Evolutionary conservation across 352 stramenopile genomes (phyloP).

Genomic region (Globisporangium viniferum): DNA sequence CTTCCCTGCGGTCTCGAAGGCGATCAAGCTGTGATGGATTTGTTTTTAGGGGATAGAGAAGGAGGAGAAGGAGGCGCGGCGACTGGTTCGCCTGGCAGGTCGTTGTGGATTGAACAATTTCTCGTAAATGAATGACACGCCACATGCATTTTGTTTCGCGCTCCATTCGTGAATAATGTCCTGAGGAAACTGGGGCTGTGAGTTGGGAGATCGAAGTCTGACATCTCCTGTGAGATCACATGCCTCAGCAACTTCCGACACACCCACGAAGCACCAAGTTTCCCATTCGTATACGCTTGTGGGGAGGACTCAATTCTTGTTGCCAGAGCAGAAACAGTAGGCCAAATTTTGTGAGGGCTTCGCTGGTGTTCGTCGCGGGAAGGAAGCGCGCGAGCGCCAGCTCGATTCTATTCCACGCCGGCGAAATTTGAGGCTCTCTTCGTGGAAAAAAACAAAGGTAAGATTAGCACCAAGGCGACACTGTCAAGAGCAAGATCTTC

Average conservation of each 20-base stretch:
- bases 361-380: background rate
- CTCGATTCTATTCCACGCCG: background rate
- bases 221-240: no score
- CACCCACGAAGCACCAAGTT: no score
- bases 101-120: background rate
- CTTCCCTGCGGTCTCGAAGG: conserved; percentile 42
- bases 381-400: background rate
- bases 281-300: background rate
- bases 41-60: conserved; percentile 4
- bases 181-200: no score
- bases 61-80: no score
- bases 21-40: conserved; percentile 40
- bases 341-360: background rate
- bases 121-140: background rate
- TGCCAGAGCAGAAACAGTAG: background rate
- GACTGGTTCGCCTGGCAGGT: background rate
- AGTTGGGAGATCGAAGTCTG: no score
- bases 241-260: no score
- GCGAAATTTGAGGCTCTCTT: no score
- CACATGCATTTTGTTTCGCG: background rate
- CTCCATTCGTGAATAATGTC: background rate
- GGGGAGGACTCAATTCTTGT: background rate
- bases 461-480: background rate
- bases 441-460: background rate
- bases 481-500: conserved; percentile 5